Percentiles rank a stretch among this genome's conserved stretches.
phyloP scores from a whole-genome alignment of 768 basidiomycete species.

The Kwoniella botswanensis region DNA sequence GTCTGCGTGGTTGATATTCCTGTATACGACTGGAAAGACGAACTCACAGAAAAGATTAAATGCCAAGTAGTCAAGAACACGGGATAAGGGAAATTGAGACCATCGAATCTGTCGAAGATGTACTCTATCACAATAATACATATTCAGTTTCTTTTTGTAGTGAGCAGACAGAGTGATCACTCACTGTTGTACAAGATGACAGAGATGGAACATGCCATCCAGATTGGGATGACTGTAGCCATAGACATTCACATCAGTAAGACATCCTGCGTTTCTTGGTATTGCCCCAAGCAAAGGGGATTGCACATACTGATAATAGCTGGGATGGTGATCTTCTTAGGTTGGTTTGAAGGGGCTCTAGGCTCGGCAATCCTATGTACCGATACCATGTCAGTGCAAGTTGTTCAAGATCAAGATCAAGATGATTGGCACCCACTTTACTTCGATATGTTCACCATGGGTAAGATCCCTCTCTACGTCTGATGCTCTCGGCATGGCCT shows the following conservation, averaged over 20 bases:
- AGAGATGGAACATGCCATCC: conserved; percentile 85
- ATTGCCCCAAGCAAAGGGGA: background rate
- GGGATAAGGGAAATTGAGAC: conserved; percentile 81
- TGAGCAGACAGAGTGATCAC: conserved; percentile 46
- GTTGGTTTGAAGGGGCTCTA: conserved; percentile 32
- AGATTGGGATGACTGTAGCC: conserved; percentile 70
- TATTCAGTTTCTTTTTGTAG: no score
- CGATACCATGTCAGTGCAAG: background rate
- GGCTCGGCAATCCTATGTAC: conserved; percentile 37
- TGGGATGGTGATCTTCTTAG: conserved; percentile 56
- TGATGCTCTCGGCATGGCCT: conserved; percentile 53
- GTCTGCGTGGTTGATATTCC: background rate
- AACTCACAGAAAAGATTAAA: conserved; percentile 67
- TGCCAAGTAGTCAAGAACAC: conserved; percentile 94
- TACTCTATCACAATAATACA: conserved; percentile 39
- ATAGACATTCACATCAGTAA: background rate
- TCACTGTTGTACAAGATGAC: conserved; percentile 93
- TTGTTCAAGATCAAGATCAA: no score
- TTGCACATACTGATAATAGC: conserved; percentile 51
- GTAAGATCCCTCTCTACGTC: conserved; percentile 47
- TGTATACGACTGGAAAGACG: no score
- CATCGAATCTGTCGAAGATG: conserved; percentile 57
- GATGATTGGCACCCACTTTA: conserved; percentile 48
- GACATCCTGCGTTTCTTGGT: background rate
- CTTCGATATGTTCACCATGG: conserved; percentile 48